phyloP scores from a whole-genome alignment of 345 rosid genomes.

The Ricinus communis region DNA sequence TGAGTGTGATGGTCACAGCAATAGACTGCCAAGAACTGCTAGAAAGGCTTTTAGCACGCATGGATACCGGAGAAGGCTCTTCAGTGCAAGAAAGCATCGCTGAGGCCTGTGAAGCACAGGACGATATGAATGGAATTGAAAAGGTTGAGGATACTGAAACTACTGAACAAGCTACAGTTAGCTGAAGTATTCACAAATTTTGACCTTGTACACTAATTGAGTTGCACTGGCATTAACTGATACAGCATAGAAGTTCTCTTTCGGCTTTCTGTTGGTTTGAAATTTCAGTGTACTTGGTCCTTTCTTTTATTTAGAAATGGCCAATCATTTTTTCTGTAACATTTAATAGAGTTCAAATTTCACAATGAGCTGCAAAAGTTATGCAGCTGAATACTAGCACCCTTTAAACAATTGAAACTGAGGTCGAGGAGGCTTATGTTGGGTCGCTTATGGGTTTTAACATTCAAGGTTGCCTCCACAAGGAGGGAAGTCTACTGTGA shows the following conservation, averaged over 20 bases:
- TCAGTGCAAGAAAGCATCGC: slow-evolving; percentile 22
- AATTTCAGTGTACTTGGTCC: slow-evolving; percentile 1
- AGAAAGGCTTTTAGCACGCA: slow-evolving; percentile 56
- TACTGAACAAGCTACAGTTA: neutral
- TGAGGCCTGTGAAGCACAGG: slow-evolving; percentile 23
- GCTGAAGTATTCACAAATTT: slow-evolving; percentile 3
- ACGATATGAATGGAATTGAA: slow-evolving; percentile 20
- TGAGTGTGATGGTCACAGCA: slow-evolving; percentile 84
- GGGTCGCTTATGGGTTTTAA: no score
- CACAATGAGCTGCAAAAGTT: no score
- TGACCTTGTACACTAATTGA: neutral
- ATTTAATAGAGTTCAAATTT: neutral
- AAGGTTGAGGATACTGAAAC: slow-evolving; percentile 15
- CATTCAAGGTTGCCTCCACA: no score
- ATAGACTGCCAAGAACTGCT: slow-evolving; percentile 77
- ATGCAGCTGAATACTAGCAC: no score
- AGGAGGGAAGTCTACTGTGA: no score
- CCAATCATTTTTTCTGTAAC: neutral
- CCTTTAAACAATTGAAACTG: no score
- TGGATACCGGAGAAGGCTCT: slow-evolving; percentile 30
- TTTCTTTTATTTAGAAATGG: neutral
- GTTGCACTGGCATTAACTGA: neutral
- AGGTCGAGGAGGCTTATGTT: no score
- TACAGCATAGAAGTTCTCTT: neutral
- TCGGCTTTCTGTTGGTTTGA: neutral